Evolutionary conservation across 2,329 filamentous ascomycete genomes (phyloP).

Genomic region (Ceratocystis harringtonii): DNA sequence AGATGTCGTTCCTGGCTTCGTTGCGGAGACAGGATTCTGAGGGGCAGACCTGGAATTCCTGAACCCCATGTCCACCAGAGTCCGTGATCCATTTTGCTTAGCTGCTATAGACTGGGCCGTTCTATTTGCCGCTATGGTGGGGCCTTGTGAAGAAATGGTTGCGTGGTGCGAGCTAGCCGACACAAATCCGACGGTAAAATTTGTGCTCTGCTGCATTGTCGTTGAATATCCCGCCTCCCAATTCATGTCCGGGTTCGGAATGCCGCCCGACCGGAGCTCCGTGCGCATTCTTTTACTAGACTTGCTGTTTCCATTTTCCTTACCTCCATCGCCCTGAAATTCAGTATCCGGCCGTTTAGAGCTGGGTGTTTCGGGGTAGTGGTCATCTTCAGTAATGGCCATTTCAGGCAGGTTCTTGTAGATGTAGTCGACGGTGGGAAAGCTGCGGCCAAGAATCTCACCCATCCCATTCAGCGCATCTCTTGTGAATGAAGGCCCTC

Average conservation of each 20-base stretch:
- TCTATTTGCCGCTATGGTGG: slow-evolving; percentile 17
- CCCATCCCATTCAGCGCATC: slow-evolving; percentile 50
- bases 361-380: slow-evolving; percentile 50
- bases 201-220: slow-evolving; percentile 44
- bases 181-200: slow-evolving; percentile 52
- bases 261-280: slow-evolving; percentile 19
- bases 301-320: slow-evolving; percentile 17
- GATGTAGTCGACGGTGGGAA: slow-evolving; percentile 42
- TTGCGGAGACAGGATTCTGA: background rate
- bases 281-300: slow-evolving; percentile 19
- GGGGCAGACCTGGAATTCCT: background rate
- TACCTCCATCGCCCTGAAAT: background rate
- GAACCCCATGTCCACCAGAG: background rate
- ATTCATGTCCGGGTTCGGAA: slow-evolving; percentile 24
- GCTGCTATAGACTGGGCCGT: background rate
- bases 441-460: slow-evolving; percentile 50
- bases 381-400: slow-evolving; percentile 48
- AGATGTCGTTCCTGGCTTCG: background rate
- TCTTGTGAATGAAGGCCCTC: slow-evolving; percentile 55
- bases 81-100: background rate
- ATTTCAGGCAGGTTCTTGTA: slow-evolving; percentile 37
- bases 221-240: slow-evolving; percentile 37
- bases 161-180: slow-evolving; percentile 37
- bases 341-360: slow-evolving; percentile 20
- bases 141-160: slow-evolving; percentile 24